Percentiles rank a stretch among this genome's conserved stretches.
Conservation (phyloP, 345 rosid species). For the Ceriops zippeliana region DNA sequence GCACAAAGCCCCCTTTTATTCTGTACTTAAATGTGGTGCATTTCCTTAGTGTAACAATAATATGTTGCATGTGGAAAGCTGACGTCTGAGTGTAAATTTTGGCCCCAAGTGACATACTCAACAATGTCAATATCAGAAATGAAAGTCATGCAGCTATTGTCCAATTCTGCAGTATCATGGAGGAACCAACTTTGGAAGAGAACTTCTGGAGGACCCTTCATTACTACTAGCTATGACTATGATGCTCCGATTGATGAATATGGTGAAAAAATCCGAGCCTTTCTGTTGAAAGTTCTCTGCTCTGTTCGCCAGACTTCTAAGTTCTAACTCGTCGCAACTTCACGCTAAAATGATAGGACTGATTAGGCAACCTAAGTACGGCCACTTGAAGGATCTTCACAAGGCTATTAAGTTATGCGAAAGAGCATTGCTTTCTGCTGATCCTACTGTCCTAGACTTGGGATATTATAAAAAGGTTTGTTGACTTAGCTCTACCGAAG, state of each 20-base stretch:
- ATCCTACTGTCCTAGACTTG: constrained; percentile 16
- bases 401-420: constrained; percentile 24
- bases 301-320: not conserved
- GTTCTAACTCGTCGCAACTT: not conserved
- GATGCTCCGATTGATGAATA: constrained; percentile 32
- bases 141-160: no score
- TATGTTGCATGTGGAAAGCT: not conserved
- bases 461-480: constrained; percentile 23
- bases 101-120: not conserved
- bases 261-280: constrained; percentile 9
- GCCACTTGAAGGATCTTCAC: constrained; percentile 28
- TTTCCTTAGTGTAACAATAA: not conserved
- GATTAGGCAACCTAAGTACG: constrained; percentile 29
- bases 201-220: constrained; percentile 29
- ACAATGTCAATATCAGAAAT: not conserved
- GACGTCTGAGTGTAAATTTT: no score
- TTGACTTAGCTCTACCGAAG: not conserved
- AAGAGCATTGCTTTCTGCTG: constrained; percentile 21
- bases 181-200: constrained; percentile 30
- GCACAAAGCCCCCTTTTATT: constrained; percentile 3
- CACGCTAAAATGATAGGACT: constrained; percentile 9
- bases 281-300: not conserved
- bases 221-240: constrained; percentile 33
- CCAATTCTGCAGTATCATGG: constrained; percentile 24
- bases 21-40: constrained; percentile 1